phyloP scores from a whole-genome alignment of 2,329 filamentous ascomycete genomes.

The Claviceps spartinae region DNA sequence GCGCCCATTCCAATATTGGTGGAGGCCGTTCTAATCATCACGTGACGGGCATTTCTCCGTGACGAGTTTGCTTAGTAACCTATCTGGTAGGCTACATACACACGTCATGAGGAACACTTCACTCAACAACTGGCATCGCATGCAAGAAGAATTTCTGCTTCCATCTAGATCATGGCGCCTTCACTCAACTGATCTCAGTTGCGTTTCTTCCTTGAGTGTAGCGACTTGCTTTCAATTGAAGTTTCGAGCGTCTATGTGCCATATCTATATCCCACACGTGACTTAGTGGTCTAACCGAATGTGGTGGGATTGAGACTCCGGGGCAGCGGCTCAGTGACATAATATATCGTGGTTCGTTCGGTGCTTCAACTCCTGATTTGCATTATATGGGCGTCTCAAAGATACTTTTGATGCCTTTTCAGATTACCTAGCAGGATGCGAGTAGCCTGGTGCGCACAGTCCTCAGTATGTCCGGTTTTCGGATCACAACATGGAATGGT shows the following conservation, averaged over 20 bases:
- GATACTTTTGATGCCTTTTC: background rate
- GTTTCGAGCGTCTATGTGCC: background rate
- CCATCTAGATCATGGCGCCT: background rate
- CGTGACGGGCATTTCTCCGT: background rate
- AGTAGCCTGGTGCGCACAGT: background rate
- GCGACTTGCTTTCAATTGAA: background rate
- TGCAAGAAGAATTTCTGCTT: background rate
- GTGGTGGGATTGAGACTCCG: background rate
- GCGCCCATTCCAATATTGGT: background rate
- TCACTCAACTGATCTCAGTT: background rate
- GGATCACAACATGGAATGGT: slow-evolving; percentile 85
- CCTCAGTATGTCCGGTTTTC: slow-evolving; percentile 47
- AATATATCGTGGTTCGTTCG: background rate
- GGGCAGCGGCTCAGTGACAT: background rate
- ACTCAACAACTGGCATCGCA: background rate
- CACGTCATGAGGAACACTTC: background rate
- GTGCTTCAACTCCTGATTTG: background rate
- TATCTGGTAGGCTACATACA: background rate
- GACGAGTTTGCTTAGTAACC: background rate
- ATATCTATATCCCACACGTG: background rate
- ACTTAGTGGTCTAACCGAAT: background rate
- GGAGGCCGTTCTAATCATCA: background rate
- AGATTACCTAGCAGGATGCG: background rate
- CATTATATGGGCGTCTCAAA: background rate
- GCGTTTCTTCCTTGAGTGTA: no score